Evolutionary conservation across 495 filamentous ascomycete genomes (phyloP), one percentile per base, ranked within the genome.

Genomic region (Penicillium desertorum): DNA sequence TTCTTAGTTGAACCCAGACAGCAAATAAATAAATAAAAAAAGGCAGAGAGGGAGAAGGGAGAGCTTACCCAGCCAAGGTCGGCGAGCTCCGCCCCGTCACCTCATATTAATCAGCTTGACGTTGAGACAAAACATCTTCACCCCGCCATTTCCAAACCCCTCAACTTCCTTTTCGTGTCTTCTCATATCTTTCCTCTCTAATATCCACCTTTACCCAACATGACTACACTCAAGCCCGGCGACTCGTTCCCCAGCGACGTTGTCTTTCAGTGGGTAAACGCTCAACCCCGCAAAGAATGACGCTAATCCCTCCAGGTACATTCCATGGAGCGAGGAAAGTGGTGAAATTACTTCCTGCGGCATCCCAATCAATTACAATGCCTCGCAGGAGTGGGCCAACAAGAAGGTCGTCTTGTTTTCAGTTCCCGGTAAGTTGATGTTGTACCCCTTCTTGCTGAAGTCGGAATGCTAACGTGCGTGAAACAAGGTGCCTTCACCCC

Each of bases 401-500:
- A 96, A 95, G 82, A 96, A 94, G 71, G 88, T 92, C 23, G 89
- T 96, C 42, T 77, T 98, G 43, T 88, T 96, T 71, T 83, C 90
- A 45, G 90, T 96, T 34, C 92, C 92, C 39, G 92, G 85, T 84
- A 57, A 45, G 71, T 66, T 22, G 16, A 57, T 47, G 71, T 67
- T 25, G 16, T 22, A 46, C 17, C 41, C 41, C 30, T 37, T 37
- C 7, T 34, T 14, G 4, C 44, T 34, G 1, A 10, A 42, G 11
- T 25, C 39, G 2, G 16, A 22, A 22, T 17, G 34, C 43, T 51
- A 55, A 61, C 55, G 19, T 10, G 27, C 7, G 16, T 46, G 11
- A 58, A 45, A 7, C 14, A 37, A 85, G 84, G 92, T 45, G 93
- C 93, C 45, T 98, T 98, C 83, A 98, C 93, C 23, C 93, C 93